phyloP scores from a whole-genome alignment of 192 early-diverging fungal genomes.

The Linnemannia elongata region DNA sequence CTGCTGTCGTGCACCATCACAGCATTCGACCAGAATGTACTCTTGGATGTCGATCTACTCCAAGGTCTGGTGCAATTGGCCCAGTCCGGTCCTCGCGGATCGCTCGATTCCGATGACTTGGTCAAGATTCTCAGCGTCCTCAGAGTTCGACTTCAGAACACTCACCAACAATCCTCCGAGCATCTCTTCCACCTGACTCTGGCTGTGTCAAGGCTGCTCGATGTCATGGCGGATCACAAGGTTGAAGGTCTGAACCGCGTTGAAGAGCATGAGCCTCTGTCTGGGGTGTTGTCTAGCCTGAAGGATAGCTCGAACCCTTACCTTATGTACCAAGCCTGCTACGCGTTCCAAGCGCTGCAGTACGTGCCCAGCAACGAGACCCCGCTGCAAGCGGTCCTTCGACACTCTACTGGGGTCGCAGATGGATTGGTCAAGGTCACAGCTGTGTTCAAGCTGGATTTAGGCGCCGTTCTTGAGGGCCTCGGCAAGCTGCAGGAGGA shows the following conservation, averaged over 20 bases:
- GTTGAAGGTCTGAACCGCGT: neutral
- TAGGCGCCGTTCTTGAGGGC: neutral
- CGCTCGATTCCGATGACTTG: neutral
- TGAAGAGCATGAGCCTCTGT: neutral
- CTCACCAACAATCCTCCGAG: no score
- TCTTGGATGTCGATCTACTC: neutral
- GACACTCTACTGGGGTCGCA: neutral
- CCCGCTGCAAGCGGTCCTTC: neutral
- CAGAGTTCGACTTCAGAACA: no score
- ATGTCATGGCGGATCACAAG: neutral
- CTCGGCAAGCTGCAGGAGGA: neutral
- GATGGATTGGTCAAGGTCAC: neutral
- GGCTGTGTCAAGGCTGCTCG: neutral
- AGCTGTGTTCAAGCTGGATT: neutral
- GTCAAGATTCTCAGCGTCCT: no score
- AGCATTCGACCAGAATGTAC: neutral
- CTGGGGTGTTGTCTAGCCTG: neutral
- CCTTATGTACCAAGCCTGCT: neutral
- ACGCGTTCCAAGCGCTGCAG: neutral
- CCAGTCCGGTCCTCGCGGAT: neutral
- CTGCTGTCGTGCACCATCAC: no score
- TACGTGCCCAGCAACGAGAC: neutral
- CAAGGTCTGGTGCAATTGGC: neutral
- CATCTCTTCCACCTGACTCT: no score
- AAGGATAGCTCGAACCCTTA: neutral